Base-by-base conservation (phyloP, 768 basidiomycete species). In the Phlebiopsis flavidoalba region DNA sequence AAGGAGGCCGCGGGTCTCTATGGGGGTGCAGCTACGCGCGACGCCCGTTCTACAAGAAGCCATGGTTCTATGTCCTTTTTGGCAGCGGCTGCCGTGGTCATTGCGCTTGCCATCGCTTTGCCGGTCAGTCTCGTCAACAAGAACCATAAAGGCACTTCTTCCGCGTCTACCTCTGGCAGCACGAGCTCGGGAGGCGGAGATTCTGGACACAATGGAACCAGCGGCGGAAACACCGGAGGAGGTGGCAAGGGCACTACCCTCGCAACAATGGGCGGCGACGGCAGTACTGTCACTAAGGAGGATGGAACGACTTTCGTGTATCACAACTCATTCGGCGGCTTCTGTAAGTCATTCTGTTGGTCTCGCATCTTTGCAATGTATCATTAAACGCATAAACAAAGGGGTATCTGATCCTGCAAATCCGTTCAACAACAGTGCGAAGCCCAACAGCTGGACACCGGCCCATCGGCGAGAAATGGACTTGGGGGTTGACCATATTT, bases 271-370 rank as follows among this genome's bases (percentile, higher is more conserved):
- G 93, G 93, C 12, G 82, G 83, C 17, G 84, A 89, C 68, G 92
- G 91, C 10, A 88, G 86, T 31, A 76, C 77, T 5, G 74, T 93
- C 55, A 83, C 79, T 8, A 76, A 78, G 19, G 83, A 80, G 2
- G 81, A 93, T 68, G 94, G 93, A 0, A 74, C 82, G 0, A 85
- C 80, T 1, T 89, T 94, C 73, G 83, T 79, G 2, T 95, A 96
- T 71, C 77, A 76, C 60, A 95, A 95, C 72, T 74, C 80, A 19
- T 89, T 91, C 69, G 91, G 85, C 36, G 89, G 89, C 45, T 83
- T 80, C 67, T 89, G 87, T 86, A 70, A 81, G 85, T 69, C 58
- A 24, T 31, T 40, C 12, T 19, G 33, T 22, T 60, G 24, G 21
- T 36, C 4, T 60, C 52, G 19, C 35, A 31, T 19, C 31, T n/a